phyloP scores from a whole-genome alignment of 2,329 filamentous ascomycete species.

The Onygena corvina region DNA sequence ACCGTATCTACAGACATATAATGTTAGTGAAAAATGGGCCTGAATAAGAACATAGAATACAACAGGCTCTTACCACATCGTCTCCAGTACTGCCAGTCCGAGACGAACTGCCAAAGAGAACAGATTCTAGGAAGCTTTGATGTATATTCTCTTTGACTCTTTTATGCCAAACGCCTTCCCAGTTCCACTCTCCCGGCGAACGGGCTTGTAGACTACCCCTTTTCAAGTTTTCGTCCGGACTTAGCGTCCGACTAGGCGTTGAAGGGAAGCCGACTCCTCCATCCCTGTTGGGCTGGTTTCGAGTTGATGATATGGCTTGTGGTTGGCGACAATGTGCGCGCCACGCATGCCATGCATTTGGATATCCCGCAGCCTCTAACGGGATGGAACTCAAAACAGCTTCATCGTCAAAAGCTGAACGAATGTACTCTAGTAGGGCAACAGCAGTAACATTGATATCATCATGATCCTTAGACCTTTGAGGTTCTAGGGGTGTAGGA shows the following conservation, averaged over 20 bases:
- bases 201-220: slow-evolving; percentile 38
- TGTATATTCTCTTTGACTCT: slow-evolving; percentile 69
- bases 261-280: background rate
- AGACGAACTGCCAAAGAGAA: slow-evolving; percentile 58
- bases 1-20: slow-evolving; percentile 26
- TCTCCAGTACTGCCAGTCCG: slow-evolving; percentile 48
- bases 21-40: slow-evolving; percentile 7
- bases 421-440: slow-evolving; percentile 67
- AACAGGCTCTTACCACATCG: slow-evolving; percentile 29
- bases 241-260: background rate
- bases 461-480: slow-evolving; percentile 3
- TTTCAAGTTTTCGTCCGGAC: slow-evolving; percentile 24
- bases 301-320: background rate
- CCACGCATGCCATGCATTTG: slow-evolving; percentile 92
- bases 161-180: slow-evolving; percentile 94
- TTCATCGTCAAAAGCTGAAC: slow-evolving; percentile 68
- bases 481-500: background rate
- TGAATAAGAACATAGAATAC: background rate
- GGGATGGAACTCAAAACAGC: slow-evolving; percentile 65
- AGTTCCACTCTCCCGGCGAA: slow-evolving; percentile 81
- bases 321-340: slow-evolving; percentile 48
- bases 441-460: slow-evolving; percentile 36
- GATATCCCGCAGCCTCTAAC: slow-evolving; percentile 72
- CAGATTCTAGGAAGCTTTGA: slow-evolving; percentile 63
- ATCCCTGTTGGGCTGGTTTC: background rate